Evolutionary conservation across 208 protist genomes (phyloP), one percentile per base, ranked within the genome.

Genomic region (Crithidia brevicula): DNA sequence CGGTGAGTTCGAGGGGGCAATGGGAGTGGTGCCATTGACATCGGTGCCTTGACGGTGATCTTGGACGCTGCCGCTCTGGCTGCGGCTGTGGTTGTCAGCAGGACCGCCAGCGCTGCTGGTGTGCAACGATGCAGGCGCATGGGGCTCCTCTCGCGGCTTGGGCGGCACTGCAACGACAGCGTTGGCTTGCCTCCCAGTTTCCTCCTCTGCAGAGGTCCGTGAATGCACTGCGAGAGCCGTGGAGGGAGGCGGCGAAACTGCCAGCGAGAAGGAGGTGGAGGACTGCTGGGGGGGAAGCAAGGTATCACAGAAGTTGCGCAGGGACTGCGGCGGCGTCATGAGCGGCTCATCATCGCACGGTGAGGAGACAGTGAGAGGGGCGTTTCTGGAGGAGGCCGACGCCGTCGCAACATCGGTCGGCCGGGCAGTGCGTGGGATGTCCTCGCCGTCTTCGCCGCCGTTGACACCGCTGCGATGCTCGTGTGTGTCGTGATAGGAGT

Each of bases 301-400:
- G 0, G 23, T 27, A 9, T 50, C 51, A 5, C 34, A 15, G 52
- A 53, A 61, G 63, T 52, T 34, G 40, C 63, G 63, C 28, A 69
- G 52, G 42, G 63, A 69, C 63, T 69, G 63, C 42, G 36, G 49
- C 36, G 50, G 63, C 18, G 63, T 51, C 52, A 69, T 59, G 40
- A 52, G 16, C 4, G 22, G 31, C 20, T 53, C 34, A 1, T 30
- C 50, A 7, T 1, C 63, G 11, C 22, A 31, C 5, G 23, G 46
- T 5, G 53, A 46, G 1, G 36, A 43, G 4, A 4, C 36, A 16
- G 36, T 46, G 2, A 16, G 3, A n/a, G 2, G 38, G 53, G 10
- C 53, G 33, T 46, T 6, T 8, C 38, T 36, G 6, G 18, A 11
- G 6, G 31, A 4, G 33, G 6, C 23, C n/a, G 15, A 10, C 16